Base-by-base conservation (phyloP, 495 filamentous ascomycete species). In the Penicillium chermesinum region DNA sequence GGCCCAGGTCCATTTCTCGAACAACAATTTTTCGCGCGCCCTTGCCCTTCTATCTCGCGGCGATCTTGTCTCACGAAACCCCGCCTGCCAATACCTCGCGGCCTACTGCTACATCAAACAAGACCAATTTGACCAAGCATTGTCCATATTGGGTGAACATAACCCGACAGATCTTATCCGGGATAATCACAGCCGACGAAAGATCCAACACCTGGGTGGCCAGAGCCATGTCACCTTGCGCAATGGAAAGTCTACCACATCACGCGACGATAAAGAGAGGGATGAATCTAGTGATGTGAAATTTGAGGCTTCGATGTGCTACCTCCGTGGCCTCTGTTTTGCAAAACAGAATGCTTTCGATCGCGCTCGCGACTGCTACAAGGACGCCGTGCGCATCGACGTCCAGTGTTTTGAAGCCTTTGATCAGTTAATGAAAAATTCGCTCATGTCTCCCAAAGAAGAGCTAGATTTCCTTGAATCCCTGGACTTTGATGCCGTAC, bases 321-420 rank as follows among this genome's bases (percentile, higher is more conserved):
- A 90, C 67, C 72, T 99, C 30, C 77, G 93, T 17, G 93, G 93
- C 3, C 76, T 95, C 18, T 96, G 95, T 70, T 96, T 88, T 59
- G 91, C 93, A 14, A 96, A 96, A 66, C 89, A 95, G 68, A 99
- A 97, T 66, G 87, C 91, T 12, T 97, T 96, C 54, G 94, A 99
- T 60, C 84, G 91, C 19, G 93, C 93, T 30, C 95, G 95, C 58
- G 90, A 96, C 58, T 96, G 94, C 69, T 99, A 96, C 75, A 96
- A 95, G 70, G 88, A 94, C 56, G 93, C 93, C 6, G 88, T 97
- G 35, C 78, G 87, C 39, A 96, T 99, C 59, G 94, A 99, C 63
- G 90, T 97, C 5, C 91, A 96, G 63, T 99, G 93, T 65, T 97
- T 94, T 59, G 93, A 99, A 63, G 93, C 93, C 2, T 97, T 97